phyloP scores from a whole-genome alignment of 495 filamentous ascomycete species.

The Sabuloglossum arenarium region DNA sequence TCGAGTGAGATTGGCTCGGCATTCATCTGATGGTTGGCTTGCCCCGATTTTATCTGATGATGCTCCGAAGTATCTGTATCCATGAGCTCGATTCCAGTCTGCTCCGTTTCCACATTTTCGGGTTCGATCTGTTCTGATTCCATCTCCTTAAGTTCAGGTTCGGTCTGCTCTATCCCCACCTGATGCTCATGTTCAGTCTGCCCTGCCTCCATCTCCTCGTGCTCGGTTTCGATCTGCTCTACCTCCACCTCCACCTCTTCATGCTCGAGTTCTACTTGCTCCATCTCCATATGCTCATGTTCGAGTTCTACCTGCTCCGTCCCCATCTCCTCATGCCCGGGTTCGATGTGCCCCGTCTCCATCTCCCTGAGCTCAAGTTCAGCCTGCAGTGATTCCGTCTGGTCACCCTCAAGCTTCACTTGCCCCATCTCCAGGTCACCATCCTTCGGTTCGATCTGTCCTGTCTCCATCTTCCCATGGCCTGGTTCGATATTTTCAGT shows the following conservation, averaged over 20 bases:
- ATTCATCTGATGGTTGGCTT: not conserved
- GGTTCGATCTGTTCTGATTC: not conserved
- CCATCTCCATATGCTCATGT: too few species aligned
- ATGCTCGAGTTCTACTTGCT: not conserved
- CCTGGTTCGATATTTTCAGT: too few species aligned
- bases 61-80: not conserved
- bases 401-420: not conserved
- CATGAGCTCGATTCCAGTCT: not conserved
- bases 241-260: not conserved
- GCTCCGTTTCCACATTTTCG: not conserved
- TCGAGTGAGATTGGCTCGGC: not conserved
- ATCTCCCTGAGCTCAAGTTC: not conserved
- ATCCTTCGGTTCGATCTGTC: too few species aligned
- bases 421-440: not conserved
- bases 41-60: not conserved
- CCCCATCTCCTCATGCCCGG: not conserved
- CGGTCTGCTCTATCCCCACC: too few species aligned
- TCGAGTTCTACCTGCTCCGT: not conserved
- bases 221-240: not conserved
- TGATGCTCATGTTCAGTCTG: not conserved
- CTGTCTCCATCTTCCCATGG: too few species aligned
- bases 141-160: too few species aligned
- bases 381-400: not conserved
- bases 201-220: not conserved
- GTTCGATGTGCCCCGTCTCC: not conserved